A percentile compares a stretch with the other conserved stretches of the same genome.
Conservation (phyloP, 305 asterid genomes). For the Rubia tinctorum region DNA sequence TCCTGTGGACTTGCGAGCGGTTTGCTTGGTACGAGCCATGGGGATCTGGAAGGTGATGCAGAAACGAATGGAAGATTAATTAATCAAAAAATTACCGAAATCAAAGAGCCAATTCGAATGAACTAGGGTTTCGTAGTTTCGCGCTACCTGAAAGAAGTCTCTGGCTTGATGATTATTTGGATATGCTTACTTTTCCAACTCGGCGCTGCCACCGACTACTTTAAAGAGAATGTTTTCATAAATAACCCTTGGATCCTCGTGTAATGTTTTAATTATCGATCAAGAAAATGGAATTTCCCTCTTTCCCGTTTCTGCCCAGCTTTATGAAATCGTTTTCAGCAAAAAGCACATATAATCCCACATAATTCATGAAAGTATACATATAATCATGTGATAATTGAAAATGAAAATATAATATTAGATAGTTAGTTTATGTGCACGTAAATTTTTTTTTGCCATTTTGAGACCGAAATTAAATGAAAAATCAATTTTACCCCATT, state of each 20-base stretch:
- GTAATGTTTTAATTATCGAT: background rate
- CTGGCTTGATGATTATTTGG: conserved; percentile 1
- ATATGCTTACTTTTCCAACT: background rate
- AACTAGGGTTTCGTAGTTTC: conserved; percentile 7
- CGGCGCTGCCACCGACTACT: background rate
- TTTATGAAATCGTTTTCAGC: no score
- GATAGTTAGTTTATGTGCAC: no score
- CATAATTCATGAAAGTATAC: no score
- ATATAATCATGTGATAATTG: no score
- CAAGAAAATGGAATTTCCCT: background rate
- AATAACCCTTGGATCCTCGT: background rate
- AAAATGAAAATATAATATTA: no score
- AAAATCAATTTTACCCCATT: no score
- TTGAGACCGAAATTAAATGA: no score
- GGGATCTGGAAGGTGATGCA: conserved; percentile 6
- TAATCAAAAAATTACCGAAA: background rate
- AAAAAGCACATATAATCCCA: no score
- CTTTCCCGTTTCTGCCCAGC: background rate
- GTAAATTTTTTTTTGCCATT: no score
- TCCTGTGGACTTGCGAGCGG: conserved; percentile 14
- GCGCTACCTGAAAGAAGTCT: background rate
- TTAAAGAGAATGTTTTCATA: background rate
- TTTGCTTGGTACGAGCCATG: conserved; percentile 18
- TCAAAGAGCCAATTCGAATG: background rate
- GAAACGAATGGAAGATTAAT: background rate